These are phyloP conservation scores for Beta corolliflora DNA, from an alignment of 179 eudicot genomes.

Conservation along the genomic window DNA sequence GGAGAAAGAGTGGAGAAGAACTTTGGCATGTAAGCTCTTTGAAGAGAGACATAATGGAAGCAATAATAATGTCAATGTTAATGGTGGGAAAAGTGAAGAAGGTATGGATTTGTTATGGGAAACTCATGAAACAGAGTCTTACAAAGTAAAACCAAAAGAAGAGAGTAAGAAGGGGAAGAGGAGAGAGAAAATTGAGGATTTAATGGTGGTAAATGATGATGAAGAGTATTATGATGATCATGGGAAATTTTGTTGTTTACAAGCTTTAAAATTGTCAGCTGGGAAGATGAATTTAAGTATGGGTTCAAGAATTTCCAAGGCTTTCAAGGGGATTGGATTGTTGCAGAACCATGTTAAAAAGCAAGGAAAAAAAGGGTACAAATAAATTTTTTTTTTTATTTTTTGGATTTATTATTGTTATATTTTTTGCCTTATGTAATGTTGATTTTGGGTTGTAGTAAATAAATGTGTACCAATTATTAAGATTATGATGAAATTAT, in stretches of 20 bases:
- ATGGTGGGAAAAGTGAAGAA: constrained; percentile 40
- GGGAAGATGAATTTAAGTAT: constrained; percentile 77
- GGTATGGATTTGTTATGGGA: constrained; percentile 96
- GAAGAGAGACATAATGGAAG: constrained; percentile 65
- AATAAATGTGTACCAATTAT: constrained; percentile 13
- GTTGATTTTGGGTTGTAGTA: background rate
- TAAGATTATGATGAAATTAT: background rate
- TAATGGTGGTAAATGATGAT: constrained; percentile 12
- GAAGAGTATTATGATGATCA: constrained; percentile 29
- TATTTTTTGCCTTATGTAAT: background rate
- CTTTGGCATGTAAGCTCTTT: constrained; percentile 81
- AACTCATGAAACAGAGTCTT: constrained; percentile 55
- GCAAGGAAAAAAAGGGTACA: constrained; percentile 49
- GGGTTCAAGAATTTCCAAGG: constrained; percentile 67
- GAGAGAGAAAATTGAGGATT: constrained; percentile 24
- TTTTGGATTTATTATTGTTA: background rate
- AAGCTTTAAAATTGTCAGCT: constrained; percentile 72
- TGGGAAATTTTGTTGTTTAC: constrained; percentile 68
- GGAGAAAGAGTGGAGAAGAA: constrained; percentile 85
- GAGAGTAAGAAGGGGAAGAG: constrained; percentile 15
- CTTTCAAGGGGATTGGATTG: constrained; percentile 77
- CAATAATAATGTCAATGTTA: background rate
- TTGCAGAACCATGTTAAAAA: constrained; percentile 48
- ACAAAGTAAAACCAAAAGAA: constrained; percentile 14
- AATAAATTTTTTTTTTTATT: constrained; percentile 18